Evolutionary conservation across 2,329 filamentous ascomycete species (phyloP), one percentile per base, ranked within the genome.

Genomic region (Epichloe coenophiala): DNA sequence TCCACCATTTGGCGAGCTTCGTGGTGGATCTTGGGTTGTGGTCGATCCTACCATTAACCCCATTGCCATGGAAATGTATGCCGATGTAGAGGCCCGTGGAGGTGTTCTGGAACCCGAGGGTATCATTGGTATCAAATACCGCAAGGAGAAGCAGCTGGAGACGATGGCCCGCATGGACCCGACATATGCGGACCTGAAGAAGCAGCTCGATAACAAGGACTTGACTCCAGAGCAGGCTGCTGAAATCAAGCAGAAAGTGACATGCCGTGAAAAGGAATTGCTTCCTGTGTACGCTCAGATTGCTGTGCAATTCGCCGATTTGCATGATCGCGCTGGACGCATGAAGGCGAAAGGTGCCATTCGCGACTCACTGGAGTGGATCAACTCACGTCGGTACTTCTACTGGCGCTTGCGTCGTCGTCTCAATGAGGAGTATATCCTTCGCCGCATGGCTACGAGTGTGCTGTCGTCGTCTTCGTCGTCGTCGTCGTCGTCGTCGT

Each of bases 41-140:
- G 88, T 98, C 56, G 93, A 98, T 67, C 93, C 93, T 46, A 97
- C 93, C 57, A 98, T 98, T 76, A 97, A 98, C 76, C 83, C 89
- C n/a, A 81, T 87, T 45, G 84, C 82, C 63, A 98, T 98, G 93
- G 93, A 98, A 71, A 98, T 98, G 93, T 98, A 98, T 67, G 93
- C 93, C 51, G 93, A 98, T 63, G 83, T 86, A 57, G 91, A 98
- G 58, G 77, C 93, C 51, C 93, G 93, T 54, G 93, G 91, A 72
- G 93, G 93, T 84, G 90, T 98, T 45, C 80, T 98, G 56, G 93
- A 98, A 70, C 93, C 93, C 6, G 93, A 98, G 68, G 93, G 93
- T 74, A 97, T 97, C 64, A 84, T 98, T 51, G 89, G 89, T 68
- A 97, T 98, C 81, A 98, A 97, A 73, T 98, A 90, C 78, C 87